Base-by-base conservation (phyloP, 805 yeast species). In the Candida coquimbonensis region DNA sequence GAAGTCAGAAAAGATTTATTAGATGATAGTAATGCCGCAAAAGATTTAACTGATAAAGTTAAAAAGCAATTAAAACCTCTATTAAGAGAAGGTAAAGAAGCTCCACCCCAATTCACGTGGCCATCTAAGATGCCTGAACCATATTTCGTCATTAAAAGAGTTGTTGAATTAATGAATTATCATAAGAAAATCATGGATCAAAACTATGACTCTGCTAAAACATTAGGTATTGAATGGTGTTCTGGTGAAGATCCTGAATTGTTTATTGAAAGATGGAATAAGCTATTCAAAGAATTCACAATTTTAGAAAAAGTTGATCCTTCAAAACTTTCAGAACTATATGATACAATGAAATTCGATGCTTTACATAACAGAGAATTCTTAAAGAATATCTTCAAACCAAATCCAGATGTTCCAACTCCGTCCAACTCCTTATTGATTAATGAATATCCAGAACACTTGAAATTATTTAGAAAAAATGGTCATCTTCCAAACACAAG, bases 111-210 rank as follows among this genome's bases (percentile, higher is more conserved):
- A 60, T 93, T 93, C 65, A 87, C 99, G 0, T 93, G 99, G 99
- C 99, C 99, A 1, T 87, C 93, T 17, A 88, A 88, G 61, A 89
- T 93, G 87, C 98, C 99, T 0, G 95, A 93, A 61, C 99, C 99
- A 2, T 91, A 88, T 60, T 79, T 82, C 41, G 99, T 93, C 14
- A 87, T 95, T 56, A 87, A 88, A 60, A 73, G 96, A 51, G 99
- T 93, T 26, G 96, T 93, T 37, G 96, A 89, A 57, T 72, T 93
- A 58, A 91, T 93, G 98, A 88, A 82, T 63, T 89, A 84, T 65
- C 97, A 93, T 62, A 81, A 81, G 36, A 77, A 74, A 54, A 79
- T 93, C 43, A 81, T 93, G 95, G 83, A 81, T 45, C 77, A 82
- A 64, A 90, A 90, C 60, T 88, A 83, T 56, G 74, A 72, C 36